These are phyloP conservation scores for Hibiscus mutabilis DNA, from an alignment of 345 rosid genomes.

Conservation along the genomic window DNA sequence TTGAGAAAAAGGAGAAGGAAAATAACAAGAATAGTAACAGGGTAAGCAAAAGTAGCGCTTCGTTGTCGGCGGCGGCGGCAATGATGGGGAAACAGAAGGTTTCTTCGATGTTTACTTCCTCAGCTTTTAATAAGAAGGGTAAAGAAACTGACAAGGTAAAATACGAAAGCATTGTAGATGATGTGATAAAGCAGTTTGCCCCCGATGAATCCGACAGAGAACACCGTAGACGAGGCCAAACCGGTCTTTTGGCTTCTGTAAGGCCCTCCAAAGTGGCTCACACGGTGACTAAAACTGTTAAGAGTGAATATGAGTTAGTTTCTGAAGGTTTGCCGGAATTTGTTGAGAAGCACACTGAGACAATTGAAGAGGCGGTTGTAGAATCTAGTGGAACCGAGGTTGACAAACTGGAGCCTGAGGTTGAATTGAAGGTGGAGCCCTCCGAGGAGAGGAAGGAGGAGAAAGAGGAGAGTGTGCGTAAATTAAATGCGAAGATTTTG, in stretches of 20 bases:
- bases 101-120: conserved; percentile 71
- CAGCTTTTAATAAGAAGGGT: conserved; percentile 59
- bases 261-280: not conserved
- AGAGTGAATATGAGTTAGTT: conserved; percentile 24
- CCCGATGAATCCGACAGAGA: conserved; percentile 73
- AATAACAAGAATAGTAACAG: conserved; percentile 39
- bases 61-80: conserved; percentile 68
- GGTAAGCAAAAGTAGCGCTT: conserved; percentile 48
- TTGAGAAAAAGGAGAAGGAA: conserved; percentile 38
- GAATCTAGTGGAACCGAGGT: not conserved
- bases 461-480: conserved; percentile 24
- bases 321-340: conserved; percentile 7
- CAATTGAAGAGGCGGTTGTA: not conserved
- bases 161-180: conserved; percentile 67
- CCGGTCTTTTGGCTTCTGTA: conserved; percentile 3
- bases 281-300: conserved; percentile 9
- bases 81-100: conserved; percentile 82
- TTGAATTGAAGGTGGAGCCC: conserved; percentile 11
- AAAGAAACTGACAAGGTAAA: conserved; percentile 55
- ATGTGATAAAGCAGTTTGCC: conserved; percentile 69
- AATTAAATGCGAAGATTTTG: conserved; percentile 65
- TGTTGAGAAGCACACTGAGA: conserved; percentile 16
- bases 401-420: conserved; percentile 26
- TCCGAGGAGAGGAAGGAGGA: conserved; percentile 17
- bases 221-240: conserved; percentile 47